Percentiles rank a stretch among this genome's conserved stretches.
These are phyloP conservation scores for Cymbopogon citratus DNA, from an alignment of 176 grass and related monocot species.

Conservation along the genomic window DNA sequence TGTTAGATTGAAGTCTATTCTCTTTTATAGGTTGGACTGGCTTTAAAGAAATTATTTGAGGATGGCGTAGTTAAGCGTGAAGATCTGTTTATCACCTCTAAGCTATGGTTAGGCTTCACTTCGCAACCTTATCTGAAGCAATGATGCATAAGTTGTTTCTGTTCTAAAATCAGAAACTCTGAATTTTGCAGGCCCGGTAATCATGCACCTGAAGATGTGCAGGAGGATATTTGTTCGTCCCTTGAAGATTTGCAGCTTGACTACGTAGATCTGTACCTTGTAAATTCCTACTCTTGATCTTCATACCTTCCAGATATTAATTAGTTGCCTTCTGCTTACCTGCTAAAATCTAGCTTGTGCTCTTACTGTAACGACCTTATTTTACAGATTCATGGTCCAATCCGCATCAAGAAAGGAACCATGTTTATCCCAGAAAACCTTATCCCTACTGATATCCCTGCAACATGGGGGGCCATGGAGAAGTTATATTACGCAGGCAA, in stretches of 20 bases:
- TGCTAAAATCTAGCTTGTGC: background rate
- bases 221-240: background rate
- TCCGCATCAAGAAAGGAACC: slow-evolving; percentile 35
- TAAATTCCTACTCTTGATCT: slow-evolving; percentile 17
- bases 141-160: background rate
- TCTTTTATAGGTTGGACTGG: slow-evolving; percentile 49
- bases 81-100: slow-evolving; percentile 77
- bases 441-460: slow-evolving; percentile 33
- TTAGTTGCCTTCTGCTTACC: background rate
- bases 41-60: slow-evolving; percentile 59
- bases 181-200: slow-evolving; percentile 26
- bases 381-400: slow-evolving; percentile 42
- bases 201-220: slow-evolving; percentile 39
- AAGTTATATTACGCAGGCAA: slow-evolving; percentile 41
- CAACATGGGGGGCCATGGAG: slow-evolving; percentile 58
- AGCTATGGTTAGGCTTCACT: slow-evolving; percentile 53
- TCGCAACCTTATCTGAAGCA: background rate
- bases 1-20: background rate
- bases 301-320: background rate
- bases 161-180: background rate
- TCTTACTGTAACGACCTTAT: background rate
- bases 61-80: slow-evolving; percentile 59
- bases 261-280: slow-evolving; percentile 32
- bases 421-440: slow-evolving; percentile 31
- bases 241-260: slow-evolving; percentile 38